Evolutionary conservation across 1,284 basidiomycete genomes (phyloP).

Genomic region (Kwoniella shivajii): DNA sequence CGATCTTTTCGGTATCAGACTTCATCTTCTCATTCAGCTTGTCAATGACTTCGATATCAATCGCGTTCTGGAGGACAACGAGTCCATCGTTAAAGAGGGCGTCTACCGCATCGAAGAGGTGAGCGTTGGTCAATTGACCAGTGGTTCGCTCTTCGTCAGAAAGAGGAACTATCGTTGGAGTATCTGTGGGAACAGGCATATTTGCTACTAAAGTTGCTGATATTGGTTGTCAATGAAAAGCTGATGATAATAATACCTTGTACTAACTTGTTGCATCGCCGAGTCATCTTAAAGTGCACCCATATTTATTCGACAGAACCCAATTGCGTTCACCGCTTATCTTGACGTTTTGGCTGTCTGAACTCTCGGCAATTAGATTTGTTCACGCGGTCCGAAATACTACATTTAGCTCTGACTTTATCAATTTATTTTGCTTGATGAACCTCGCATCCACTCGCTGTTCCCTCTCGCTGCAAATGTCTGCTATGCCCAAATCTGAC

Average conservation of each 20-base stretch:
- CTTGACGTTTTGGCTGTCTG: background rate
- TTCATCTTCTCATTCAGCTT: slow-evolving; percentile 24
- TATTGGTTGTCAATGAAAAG: background rate
- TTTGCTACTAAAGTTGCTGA: background rate
- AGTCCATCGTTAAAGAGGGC: slow-evolving; percentile 92
- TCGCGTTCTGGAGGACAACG: slow-evolving; percentile 68
- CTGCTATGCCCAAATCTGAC: no score
- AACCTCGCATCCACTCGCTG: no score
- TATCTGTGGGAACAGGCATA: slow-evolving; percentile 16
- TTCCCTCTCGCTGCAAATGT: no score
- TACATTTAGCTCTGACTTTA: background rate
- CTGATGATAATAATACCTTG: background rate
- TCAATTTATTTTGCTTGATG: no score
- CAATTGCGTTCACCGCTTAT: background rate
- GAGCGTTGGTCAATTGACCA: slow-evolving; percentile 74
- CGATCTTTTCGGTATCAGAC: slow-evolving; percentile 18
- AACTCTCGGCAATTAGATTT: background rate
- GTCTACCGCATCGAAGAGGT: slow-evolving; percentile 87
- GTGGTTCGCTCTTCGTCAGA: slow-evolving; percentile 30
- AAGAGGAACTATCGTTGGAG: slow-evolving; percentile 14
- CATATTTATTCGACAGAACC: background rate
- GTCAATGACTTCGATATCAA: slow-evolving; percentile 20
- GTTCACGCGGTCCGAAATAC: background rate
- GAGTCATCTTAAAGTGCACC: no score
- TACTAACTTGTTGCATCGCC: no score